Evolutionary conservation across 2,329 filamentous ascomycete genomes (phyloP), one percentile per base, ranked within the genome.

Genomic region (Thelonectria rubi): DNA sequence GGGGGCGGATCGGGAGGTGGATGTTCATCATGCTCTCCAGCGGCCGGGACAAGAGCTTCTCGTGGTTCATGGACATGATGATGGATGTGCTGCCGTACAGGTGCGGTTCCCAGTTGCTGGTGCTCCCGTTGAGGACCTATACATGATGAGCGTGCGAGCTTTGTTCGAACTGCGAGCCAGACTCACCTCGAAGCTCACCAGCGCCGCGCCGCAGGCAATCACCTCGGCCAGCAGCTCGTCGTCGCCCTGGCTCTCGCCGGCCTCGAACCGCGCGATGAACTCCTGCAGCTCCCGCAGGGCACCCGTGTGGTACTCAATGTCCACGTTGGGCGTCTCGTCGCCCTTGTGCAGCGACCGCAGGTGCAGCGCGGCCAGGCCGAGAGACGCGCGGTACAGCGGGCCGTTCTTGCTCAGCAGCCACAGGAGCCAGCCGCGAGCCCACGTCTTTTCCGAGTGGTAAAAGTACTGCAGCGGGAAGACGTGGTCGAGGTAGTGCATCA

Each of bases 401-500:
- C 51, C 51, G 26, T 54, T 54, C 30, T 54, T 54, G 26, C 51
- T 54, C 5, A 54, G 17, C 14, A 54, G 40, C 51, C 51, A 54
- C 3, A 54, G 18, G 20, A 54, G 26, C 51, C 51, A 54, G 17
- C 51, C 51, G 11, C 51, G 51, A 12, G 40, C 40, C 40, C 40
- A 37, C 5, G 17, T 43, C 11, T 30, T 54, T 17, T 37, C 42
- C 10, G 51, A 54, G 21, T 54, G 32, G 40, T 45, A 54, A 39
- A 54, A 54, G 14, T 54, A 54, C 40, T 54, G 51, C 51, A 46
- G 42, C 17, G 51, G 51, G 18, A 54, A 54, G 3, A 54, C 51
- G 42, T 54, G 51, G 30, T 54, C 51, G 15, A 54, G n/a, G 20
- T 54, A 54, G 42, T 54, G 51, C 51, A 54, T 54, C 12, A 54